A percentile compares a stretch with the other conserved stretches of the same genome.
phyloP scores from a whole-genome alignment of 768 basidiomycete species.

The Cyathus striatus region DNA sequence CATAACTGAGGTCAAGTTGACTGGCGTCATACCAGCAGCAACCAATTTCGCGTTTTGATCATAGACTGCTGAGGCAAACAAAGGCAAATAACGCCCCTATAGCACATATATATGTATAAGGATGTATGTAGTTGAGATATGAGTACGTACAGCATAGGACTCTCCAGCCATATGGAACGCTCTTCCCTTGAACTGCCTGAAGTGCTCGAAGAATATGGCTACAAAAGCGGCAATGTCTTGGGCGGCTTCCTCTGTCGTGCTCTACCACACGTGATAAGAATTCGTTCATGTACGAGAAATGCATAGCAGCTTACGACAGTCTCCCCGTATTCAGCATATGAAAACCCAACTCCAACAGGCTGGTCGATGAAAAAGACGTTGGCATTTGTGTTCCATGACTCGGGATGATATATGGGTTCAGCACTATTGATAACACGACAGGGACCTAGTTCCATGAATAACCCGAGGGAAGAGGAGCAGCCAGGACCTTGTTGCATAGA shows the following conservation, averaged over 20 bases:
- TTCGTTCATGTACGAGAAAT: background rate
- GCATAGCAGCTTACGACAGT: conserved; percentile 35
- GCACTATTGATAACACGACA: conserved; percentile 23
- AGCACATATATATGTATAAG: background rate
- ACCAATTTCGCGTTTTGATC: conserved; percentile 61
- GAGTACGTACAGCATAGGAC: conserved; percentile 61
- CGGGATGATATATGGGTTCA: conserved; percentile 43
- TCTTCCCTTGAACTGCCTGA: conserved; percentile 64
- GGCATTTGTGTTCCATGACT: conserved; percentile 66
- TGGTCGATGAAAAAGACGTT: conserved; percentile 63
- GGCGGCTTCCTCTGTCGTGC: conserved; percentile 62
- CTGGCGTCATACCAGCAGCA: conserved; percentile 42
- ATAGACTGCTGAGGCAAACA: conserved; percentile 73
- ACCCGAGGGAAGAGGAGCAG: conserved; percentile 44
- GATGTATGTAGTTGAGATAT: background rate
- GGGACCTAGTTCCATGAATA: conserved; percentile 71
- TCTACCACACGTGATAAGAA: background rate
- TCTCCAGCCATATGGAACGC: conserved; percentile 67
- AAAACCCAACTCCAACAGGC: conserved; percentile 57
- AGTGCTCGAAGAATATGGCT: conserved; percentile 70
- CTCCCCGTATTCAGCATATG: conserved; percentile 62
- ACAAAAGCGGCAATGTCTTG: conserved; percentile 69
- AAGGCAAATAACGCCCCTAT: conserved; percentile 65
- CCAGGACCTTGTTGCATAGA: conserved; percentile 28
- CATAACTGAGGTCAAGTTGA: conserved; percentile 70